phyloP scores from a whole-genome alignment of 2,329 filamentous ascomycete genomes.

The Colletotrichum endophyticum region DNA sequence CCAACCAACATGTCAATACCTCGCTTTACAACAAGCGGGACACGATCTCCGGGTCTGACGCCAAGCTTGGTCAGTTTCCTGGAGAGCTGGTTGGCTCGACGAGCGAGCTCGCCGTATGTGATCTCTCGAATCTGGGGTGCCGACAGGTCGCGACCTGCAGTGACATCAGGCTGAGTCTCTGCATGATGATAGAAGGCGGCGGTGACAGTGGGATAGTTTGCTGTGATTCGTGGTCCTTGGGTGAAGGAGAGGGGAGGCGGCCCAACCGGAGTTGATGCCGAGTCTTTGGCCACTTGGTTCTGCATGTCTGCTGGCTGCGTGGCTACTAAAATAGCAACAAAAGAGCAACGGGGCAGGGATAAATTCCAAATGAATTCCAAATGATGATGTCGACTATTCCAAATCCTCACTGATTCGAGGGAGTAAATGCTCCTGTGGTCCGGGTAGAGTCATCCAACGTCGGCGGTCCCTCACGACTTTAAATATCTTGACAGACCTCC shows the following conservation, averaged over 20 bases:
- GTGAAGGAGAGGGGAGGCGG: not conserved
- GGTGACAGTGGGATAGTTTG: constrained; percentile 13
- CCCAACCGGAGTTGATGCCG: constrained; percentile 13
- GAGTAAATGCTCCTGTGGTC: constrained; percentile 11
- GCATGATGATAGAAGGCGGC: constrained; percentile 28
- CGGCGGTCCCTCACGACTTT: constrained; percentile 1
- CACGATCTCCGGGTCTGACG: constrained; percentile 47
- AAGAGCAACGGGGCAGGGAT: not conserved
- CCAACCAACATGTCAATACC: constrained; percentile 62
- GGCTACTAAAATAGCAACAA: constrained; percentile 12
- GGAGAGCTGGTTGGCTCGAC: constrained; percentile 45
- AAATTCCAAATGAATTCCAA: constrained; percentile 9
- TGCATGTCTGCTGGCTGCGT: constrained; percentile 11
- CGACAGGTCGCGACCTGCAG: constrained; percentile 41
- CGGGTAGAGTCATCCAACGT: not conserved
- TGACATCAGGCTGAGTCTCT: constrained; percentile 36
- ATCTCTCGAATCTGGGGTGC: constrained; percentile 30
- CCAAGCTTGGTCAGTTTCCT: constrained; percentile 41
- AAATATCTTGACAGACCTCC: constrained; percentile 6
- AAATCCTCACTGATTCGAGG: not conserved
- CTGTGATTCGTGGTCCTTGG: constrained; percentile 4
- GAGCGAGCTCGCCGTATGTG: constrained; percentile 50
- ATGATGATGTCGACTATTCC: constrained; percentile 5
- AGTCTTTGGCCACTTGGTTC: not conserved
- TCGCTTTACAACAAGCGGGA: constrained; percentile 58